Base-by-base conservation (phyloP, 108 stramenopile species). In the Skeletonema grethae region DNA sequence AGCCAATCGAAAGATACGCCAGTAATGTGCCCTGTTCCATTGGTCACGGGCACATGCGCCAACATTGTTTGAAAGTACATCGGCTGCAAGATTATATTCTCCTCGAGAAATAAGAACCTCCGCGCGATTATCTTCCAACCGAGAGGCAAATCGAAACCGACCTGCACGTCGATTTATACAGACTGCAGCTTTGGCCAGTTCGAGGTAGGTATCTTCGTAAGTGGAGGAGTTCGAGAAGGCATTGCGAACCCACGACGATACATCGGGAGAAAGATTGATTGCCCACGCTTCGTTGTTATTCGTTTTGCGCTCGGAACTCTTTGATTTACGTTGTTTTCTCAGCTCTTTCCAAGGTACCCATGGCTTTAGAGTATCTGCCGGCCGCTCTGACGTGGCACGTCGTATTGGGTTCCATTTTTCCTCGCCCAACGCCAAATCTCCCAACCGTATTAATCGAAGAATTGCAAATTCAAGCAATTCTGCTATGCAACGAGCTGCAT, bases 1-100 rank as follows among this genome's bases (percentile, higher is more conserved):
- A 29, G 90, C 88, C n/a, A 94, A 67, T 7, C 89, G 89, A 73
- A 94, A 92, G 20, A 92, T 79, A 5, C 86, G 75, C 87, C 89
- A 91, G 59, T 89, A 91, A 48, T 86, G 82, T 22, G 73, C 77
- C 6, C 82, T 72, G 46, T 88, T 87, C 93, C 93, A 94, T 39
- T 87, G 84, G 68, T 94, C 93, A 39, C 57, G 61, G 36, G 86
- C 68, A 62, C 75, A 88, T 12, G 77, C 60, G 24, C 89, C 84
- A 16, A 89, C 86, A 28, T 81, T 87, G 10, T 67, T 75, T 1
- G 84, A 63, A 16, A 94, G 67, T 7, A 77, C 77, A 24, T 70
- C 67, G 2, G 86, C 84, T 25, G 90, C 93, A 13, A 50, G 29
- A 16, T 69, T 61, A 36, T 83, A 81, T n/a, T 88, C 78, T 25